Conservation (phyloP, 805 yeast species). For the Metschnikowia baotianmanensis region DNA sequence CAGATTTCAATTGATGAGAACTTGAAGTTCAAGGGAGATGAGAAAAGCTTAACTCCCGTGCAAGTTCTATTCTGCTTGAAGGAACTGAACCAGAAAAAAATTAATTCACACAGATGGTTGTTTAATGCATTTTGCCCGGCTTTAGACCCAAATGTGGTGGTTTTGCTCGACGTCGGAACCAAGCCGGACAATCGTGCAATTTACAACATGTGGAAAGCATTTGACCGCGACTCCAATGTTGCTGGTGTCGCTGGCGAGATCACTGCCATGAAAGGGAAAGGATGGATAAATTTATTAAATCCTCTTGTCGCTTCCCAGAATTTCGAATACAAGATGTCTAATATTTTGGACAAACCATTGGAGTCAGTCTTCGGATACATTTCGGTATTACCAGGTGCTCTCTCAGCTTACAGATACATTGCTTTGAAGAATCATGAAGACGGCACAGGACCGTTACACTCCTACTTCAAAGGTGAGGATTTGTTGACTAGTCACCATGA, state of each 20-base stretch:
- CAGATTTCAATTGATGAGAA: constrained; percentile 91
- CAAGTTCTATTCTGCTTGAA: constrained; percentile 91
- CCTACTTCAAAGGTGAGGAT: constrained; percentile 88
- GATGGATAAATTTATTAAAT: constrained; percentile 75
- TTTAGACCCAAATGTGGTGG: constrained; percentile 86
- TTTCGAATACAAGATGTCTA: constrained; percentile 96
- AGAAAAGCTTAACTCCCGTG: constrained; percentile 89
- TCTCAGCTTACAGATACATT: constrained; percentile 88
- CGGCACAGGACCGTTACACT: constrained; percentile 87
- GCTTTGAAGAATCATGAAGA: constrained; percentile 83
- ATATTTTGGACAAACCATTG: constrained; percentile 89
- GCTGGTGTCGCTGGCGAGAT: constrained; percentile 99
- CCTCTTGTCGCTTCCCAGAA: constrained; percentile 96
- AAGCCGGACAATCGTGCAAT: constrained; percentile 85
- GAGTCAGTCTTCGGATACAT: constrained; percentile 93
- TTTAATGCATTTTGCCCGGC: constrained; percentile 93
- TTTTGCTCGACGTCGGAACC: constrained; percentile 95
- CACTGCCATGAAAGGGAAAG: constrained; percentile 90
- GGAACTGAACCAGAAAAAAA: constrained; percentile 88
- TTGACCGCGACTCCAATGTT: constrained; percentile 92
- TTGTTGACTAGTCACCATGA: constrained; percentile 30
- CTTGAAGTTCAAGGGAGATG: constrained; percentile 85
- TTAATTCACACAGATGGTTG: constrained; percentile 97
- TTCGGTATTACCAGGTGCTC: constrained; percentile 91
- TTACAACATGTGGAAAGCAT: constrained; percentile 96